These are phyloP conservation scores for Nicotiana obtusifolia DNA, from an alignment of 257 asterid species.

Conservation along the genomic window DNA sequence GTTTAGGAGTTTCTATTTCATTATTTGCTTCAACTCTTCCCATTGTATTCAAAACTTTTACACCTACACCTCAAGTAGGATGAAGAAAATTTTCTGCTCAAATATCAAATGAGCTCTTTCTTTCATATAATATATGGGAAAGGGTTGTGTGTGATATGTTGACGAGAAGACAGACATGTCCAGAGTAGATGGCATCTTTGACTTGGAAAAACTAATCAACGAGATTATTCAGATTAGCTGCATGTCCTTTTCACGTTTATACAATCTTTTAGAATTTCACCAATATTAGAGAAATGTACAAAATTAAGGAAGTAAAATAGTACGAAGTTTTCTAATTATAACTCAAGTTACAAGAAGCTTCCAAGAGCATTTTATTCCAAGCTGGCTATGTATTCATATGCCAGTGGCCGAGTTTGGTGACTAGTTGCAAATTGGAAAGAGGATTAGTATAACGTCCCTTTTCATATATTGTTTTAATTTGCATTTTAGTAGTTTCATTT, in stretches of 20 bases:
- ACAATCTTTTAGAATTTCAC: not conserved
- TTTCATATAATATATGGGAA: not conserved
- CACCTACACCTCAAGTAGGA: not conserved
- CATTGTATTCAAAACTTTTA: not conserved
- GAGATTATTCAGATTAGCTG: not conserved
- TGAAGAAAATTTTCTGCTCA: not conserved
- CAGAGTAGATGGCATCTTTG: slow-evolving; percentile 6
- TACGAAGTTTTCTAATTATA: not conserved
- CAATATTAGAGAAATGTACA: not conserved
- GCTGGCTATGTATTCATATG: not conserved
- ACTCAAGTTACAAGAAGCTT: not conserved
- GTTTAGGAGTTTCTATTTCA: not conserved
- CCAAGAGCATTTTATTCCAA: not conserved
- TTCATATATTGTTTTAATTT: not conserved
- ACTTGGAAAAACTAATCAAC: not conserved
- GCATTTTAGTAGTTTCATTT: not conserved
- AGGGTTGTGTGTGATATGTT: not conserved
- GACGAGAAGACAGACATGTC: not conserved
- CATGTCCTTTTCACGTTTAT: not conserved
- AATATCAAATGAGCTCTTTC: not conserved
- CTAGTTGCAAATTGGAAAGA: not conserved
- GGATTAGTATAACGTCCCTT: not conserved
- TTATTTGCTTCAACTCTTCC: slow-evolving; percentile 13
- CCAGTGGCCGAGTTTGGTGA: not conserved
- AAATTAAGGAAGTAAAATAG: not conserved